Base-by-base conservation (phyloP, 495 filamentous ascomycete genomes). In the Penicillium taxi region DNA sequence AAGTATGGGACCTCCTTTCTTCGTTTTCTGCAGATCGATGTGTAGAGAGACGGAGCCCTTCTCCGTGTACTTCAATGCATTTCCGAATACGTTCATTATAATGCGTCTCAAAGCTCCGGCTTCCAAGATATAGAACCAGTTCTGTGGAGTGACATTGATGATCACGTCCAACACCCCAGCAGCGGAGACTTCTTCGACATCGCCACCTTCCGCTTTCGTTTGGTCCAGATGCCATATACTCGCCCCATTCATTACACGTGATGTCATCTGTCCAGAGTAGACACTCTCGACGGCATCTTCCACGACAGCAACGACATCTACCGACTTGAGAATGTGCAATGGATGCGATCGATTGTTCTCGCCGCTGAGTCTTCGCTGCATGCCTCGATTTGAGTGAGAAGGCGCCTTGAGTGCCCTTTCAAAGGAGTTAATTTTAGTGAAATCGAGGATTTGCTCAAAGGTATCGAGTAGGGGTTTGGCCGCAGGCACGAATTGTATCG, bases 21-120 rank as follows among this genome's bases (percentile, higher is more conserved):
- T 40, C 21, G 23, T 18, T 4, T 11, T 17, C 6, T 33, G 29
- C 5, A 16, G n/a, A 25, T 66, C 70, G 13, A 86, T 52, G 1
- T 56, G 67, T 11, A 89, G 60, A 4, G 69, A 66, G 23, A 91
- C 78, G 39, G 63, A 77, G 4, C 85, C 85, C 0, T 63, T 53
- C 8, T 63, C 61, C 4, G 79, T 86, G 44, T 85, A 88, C 46
- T 91, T 91, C 39, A 89, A 65, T 0, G 84, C 74, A 54, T 91
- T 91, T 16, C 84, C 80, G 34, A 86, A 77, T 3, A 89, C 47
- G 45, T 91, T 88, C 78, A 86, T 83, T 21, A 90, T 70, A 23
- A 87, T 70, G 4, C 84, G 73, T 15, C 80, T 70, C 23, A 86
- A 57, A 2, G 82, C 82, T 4, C 82, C 82, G 0, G 81, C 78